phyloP scores from a whole-genome alignment of 1,139 yeast genomes.

The Eremothecium sinecaudum region DNA sequence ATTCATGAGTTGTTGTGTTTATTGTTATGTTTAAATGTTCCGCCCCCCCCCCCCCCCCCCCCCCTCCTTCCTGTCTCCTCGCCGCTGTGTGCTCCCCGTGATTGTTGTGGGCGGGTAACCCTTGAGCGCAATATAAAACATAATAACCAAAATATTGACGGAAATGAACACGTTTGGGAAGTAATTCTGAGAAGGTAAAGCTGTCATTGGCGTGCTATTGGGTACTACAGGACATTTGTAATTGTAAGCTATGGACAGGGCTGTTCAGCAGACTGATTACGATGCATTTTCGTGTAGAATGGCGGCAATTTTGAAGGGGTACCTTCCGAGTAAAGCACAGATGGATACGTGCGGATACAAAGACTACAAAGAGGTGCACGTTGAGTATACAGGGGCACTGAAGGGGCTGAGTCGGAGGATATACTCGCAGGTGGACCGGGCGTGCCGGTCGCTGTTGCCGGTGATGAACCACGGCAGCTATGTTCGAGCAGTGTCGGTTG shows the following conservation, averaged over 20 bases:
- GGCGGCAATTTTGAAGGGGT: slow-evolving; percentile 47
- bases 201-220: no score
- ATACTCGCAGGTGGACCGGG: slow-evolving; percentile 17
- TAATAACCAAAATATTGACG: no score
- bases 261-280: slow-evolving; percentile 49
- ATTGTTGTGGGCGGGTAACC: no score
- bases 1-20: no score
- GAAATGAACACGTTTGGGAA: no score
- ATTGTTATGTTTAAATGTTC: no score
- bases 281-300: slow-evolving; percentile 76
- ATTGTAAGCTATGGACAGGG: slow-evolving; percentile 22
- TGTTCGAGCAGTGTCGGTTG: slow-evolving; percentile 58
- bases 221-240: no score
- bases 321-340: slow-evolving; percentile 44
- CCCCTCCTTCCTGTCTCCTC: no score
- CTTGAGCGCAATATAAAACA: no score
- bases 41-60: no score
- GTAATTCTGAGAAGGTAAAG: no score
- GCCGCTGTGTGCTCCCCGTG: no score
- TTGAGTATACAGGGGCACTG: slow-evolving; percentile 17
- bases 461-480: slow-evolving; percentile 78
- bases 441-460: slow-evolving; percentile 51
- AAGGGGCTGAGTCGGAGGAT: slow-evolving; percentile 18
- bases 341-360: slow-evolving; percentile 37
- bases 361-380: slow-evolving; percentile 16